phyloP scores from a whole-genome alignment of 1,284 basidiomycete genomes.

The Meira nashicola region DNA sequence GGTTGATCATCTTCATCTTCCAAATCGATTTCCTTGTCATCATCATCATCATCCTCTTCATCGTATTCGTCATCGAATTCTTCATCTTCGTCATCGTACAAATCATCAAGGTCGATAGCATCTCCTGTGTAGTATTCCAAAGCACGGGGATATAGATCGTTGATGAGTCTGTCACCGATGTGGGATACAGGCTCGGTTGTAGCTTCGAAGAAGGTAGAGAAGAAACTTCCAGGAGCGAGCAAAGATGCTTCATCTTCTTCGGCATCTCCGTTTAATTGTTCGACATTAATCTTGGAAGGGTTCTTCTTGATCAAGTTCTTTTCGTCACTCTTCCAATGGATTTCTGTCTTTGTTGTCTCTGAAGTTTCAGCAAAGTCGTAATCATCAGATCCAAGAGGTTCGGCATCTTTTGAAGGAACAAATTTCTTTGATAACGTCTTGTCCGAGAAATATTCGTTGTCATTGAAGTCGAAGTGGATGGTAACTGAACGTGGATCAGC shows the following conservation, averaged over 20 bases:
- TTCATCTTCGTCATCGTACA: conserved; percentile 32
- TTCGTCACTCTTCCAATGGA: conserved; percentile 74
- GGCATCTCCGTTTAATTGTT: not conserved
- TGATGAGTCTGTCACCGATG: conserved; percentile 43
- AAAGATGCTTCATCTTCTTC: conserved; percentile 24
- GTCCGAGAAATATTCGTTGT: conserved; percentile 34
- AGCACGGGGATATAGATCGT: conserved; percentile 46
- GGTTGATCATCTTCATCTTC: conserved; percentile 40
- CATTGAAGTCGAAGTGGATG: conserved; percentile 41
- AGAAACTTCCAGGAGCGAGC: conserved; percentile 75
- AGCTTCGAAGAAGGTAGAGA: conserved; percentile 70
- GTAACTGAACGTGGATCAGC: conserved; percentile 42
- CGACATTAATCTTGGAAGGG: conserved; percentile 59
- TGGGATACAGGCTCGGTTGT: conserved; percentile 29
- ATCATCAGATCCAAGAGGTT: conserved; percentile 26
- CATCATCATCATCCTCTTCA: conserved; percentile 45
- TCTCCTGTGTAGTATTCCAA: conserved; percentile 41
- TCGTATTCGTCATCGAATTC: conserved; percentile 36
- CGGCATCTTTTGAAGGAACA: conserved; percentile 31
- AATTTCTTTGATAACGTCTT: conserved; percentile 40
- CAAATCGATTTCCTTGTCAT: conserved; percentile 44
- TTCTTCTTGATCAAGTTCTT: conserved; percentile 68
- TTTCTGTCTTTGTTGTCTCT: conserved; percentile 56
- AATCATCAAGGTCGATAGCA: not conserved
- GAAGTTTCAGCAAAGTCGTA: conserved; percentile 47